Evolutionary conservation across 148 eudicot species (phyloP), one percentile per base, ranked within the genome.

Genomic region (Camellia lanceoleosa): DNA sequence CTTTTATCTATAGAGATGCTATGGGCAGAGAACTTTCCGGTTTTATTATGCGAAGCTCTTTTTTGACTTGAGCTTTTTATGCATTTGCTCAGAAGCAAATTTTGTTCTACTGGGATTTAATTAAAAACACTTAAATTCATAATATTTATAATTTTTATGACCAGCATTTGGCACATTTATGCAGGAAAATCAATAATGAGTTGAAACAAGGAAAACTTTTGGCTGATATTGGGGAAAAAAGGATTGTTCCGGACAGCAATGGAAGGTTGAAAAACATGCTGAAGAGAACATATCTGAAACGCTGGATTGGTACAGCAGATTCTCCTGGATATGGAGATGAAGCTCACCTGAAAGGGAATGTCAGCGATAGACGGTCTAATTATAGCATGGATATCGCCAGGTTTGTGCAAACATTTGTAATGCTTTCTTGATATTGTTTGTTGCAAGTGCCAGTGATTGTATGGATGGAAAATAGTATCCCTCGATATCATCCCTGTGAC

Each of bases 331-430:
- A 70, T 83, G 87, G 80, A 69, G 80, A 82, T 83, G 91, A 68
- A 78, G 68, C 90, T 51, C 85, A 80, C 81, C 81, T 80, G 75
- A 84, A 78, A 68, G 88, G 86, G 63, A 81, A 77, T 83, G 80
- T 73, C 51, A 52, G 77, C 71, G 49, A 77, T 47, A 83, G 83
- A 81, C 72, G 81, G 52, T 79, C 89, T 76, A 82, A 78, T 78
- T 83, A 74, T 75, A 83, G 84, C 79, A 78, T 91, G 74, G 97
- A 94, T 60, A 84, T 85, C 79, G 98, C 99, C 65, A 94, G 99
- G 99, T 97, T 78, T 80, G 81, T 75, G 43, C 73, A 15, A 42
- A 41, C 18, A 42, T 30, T 66, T 4, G 5, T 68, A 38, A 61
- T 67, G 19, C 64, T 49, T 44, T 51, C 68, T 41, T 69, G 41